Evolutionary conservation across 306 rosid species (phyloP).

Genomic region (Trifolium fragiferum): DNA sequence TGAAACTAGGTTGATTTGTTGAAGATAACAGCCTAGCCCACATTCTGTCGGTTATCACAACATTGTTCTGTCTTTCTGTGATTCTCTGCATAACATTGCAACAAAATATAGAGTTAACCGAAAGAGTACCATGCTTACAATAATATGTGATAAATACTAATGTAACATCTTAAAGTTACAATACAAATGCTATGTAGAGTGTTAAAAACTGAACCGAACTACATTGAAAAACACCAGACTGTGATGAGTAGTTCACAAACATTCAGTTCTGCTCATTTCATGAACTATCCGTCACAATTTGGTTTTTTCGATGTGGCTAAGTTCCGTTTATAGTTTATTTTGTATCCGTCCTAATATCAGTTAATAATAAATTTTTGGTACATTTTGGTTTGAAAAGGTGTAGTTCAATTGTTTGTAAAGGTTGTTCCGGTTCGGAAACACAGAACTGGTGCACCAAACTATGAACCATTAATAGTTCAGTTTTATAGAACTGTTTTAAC

Average conservation of each 20-base stretch:
- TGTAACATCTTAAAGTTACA: slow-evolving; percentile 1
- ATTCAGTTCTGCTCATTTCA: background rate
- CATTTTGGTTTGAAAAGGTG: too few species aligned
- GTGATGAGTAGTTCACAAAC: background rate
- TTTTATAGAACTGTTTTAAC: too few species aligned
- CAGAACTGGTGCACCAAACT: too few species aligned
- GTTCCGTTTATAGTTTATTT: too few species aligned
- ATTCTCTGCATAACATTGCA: slow-evolving; percentile 64
- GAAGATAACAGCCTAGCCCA: slow-evolving; percentile 98
- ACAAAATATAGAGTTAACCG: slow-evolving; percentile 11
- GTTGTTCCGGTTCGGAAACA: too few species aligned
- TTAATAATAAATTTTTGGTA: too few species aligned
- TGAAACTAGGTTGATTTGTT: slow-evolving; percentile 91
- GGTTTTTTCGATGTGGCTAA: background rate
- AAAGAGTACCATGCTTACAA: slow-evolving; percentile 1
- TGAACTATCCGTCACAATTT: background rate
- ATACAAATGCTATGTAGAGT: background rate
- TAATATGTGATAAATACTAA: slow-evolving; percentile 22
- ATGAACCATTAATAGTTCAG: too few species aligned
- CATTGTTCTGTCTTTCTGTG: slow-evolving; percentile 66
- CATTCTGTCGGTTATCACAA: slow-evolving; percentile 95
- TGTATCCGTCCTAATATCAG: too few species aligned
- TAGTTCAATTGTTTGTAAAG: too few species aligned
- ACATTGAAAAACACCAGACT: background rate
- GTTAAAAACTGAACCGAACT: background rate